These are phyloP conservation scores for Trichoderma parareesei DNA, from an alignment of 495 filamentous ascomycete genomes.

Conservation along the genomic window DNA sequence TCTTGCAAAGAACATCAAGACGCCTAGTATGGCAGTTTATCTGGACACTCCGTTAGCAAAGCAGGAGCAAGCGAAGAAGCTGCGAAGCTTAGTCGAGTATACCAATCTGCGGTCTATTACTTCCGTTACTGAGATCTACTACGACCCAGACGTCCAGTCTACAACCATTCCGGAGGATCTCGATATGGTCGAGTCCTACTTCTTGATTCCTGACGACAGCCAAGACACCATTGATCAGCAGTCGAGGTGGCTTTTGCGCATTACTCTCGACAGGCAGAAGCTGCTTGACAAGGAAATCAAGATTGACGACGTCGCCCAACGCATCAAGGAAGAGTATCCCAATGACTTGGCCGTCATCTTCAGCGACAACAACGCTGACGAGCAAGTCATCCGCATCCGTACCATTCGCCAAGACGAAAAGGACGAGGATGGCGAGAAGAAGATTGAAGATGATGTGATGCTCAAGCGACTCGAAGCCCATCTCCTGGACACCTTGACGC, in stretches of 20 bases:
- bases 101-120: constrained; percentile 91
- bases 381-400: constrained; percentile 89
- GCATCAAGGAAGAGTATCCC: constrained; percentile 81
- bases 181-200: constrained; percentile 96
- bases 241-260: constrained; percentile 90
- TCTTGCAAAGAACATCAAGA: constrained; percentile 96
- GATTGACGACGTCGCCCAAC: constrained; percentile 84
- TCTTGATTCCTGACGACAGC: constrained; percentile 82
- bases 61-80: constrained; percentile 72
- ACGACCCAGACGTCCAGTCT: constrained; percentile 81
- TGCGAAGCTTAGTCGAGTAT: constrained; percentile 86
- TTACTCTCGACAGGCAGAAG: constrained; percentile 86
- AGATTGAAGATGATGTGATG: constrained; percentile 80
- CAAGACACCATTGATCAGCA: constrained; percentile 63
- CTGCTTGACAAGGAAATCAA: constrained; percentile 89
- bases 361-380: constrained; percentile 95
- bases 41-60: constrained; percentile 51
- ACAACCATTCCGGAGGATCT: constrained; percentile 81
- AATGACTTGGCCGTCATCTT: constrained; percentile 87
- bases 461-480: constrained; percentile 85
- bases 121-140: constrained; percentile 88
- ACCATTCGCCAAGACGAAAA: constrained; percentile 65
- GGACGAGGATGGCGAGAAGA: constrained; percentile 66
- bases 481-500: constrained; percentile 78
- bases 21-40: constrained; percentile 94